phyloP scores from a whole-genome alignment of 148 eudicot genomes.

The Rhododendron kiyosumense region DNA sequence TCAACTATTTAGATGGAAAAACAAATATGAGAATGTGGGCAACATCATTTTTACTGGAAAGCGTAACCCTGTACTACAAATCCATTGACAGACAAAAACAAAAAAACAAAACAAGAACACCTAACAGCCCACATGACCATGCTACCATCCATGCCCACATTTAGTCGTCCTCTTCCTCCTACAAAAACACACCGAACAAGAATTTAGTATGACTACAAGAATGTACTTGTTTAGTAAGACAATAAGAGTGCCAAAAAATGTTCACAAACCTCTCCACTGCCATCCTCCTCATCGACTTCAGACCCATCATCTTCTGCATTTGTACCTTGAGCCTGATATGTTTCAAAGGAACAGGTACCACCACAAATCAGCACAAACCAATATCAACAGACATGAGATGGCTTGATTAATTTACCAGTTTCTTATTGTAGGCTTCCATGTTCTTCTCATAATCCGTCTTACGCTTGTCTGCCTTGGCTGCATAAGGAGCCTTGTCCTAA shows the following conservation, averaged over 20 bases:
- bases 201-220: neutral
- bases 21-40: neutral
- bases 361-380: neutral
- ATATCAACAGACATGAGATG: neutral
- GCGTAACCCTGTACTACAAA: neutral
- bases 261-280: constrained; percentile 27
- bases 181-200: neutral
- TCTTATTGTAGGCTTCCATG: constrained; percentile 28
- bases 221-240: neutral
- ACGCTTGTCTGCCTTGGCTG: constrained; percentile 27
- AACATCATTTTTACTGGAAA: neutral
- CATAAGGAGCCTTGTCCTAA: constrained; percentile 37
- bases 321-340: constrained; percentile 13
- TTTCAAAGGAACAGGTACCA: neutral
- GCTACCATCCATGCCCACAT: neutral
- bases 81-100: neutral
- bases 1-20: neutral
- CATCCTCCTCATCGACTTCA: constrained; percentile 39
- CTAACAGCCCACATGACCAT: neutral
- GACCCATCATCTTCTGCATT: constrained; percentile 28
- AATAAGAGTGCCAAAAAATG: neutral
- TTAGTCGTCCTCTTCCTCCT: constrained; percentile 10
- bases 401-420: constrained; percentile 5
- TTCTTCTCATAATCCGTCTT: constrained; percentile 29
- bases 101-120: neutral